phyloP scores from a whole-genome alignment of 371 early-diverging fungal genomes.

The Mucor ambiguus region DNA sequence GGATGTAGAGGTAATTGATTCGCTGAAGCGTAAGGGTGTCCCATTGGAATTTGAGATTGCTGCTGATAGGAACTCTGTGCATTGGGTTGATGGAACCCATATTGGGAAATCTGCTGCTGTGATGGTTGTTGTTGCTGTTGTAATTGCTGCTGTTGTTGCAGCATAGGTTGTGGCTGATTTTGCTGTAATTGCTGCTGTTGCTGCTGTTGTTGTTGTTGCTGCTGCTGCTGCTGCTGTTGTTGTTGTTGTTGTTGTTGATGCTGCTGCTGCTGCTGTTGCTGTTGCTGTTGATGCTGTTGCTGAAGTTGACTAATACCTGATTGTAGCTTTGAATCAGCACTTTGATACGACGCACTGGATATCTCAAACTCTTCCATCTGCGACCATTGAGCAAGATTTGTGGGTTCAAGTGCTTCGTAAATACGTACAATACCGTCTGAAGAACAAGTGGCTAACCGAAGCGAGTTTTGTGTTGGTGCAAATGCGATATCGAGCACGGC shows the following conservation, averaged over 20 bases:
- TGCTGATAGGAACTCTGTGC: slow-evolving; percentile 4
- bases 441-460: slow-evolving; percentile 81
- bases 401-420: slow-evolving; percentile 88
- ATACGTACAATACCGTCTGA: slow-evolving; percentile 89
- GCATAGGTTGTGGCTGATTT: neutral
- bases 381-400: slow-evolving; percentile 82
- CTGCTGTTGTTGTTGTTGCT: slow-evolving; percentile 8
- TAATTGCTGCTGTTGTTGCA: slow-evolving; percentile 7
- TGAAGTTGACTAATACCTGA: slow-evolving; percentile 11
- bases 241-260: slow-evolving; percentile 13
- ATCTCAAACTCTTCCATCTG: slow-evolving; percentile 73
- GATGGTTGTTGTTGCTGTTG: slow-evolving; percentile 11
- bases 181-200: neutral
- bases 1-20: neutral
- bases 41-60: neutral
- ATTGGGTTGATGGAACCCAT: slow-evolving; percentile 3
- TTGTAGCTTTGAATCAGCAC: neutral
- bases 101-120: neutral
- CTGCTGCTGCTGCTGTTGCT: slow-evolving; percentile 7
- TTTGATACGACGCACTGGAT: neutral
- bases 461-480: slow-evolving; percentile 78
- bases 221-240: slow-evolving; percentile 8
- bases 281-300: slow-evolving; percentile 11
- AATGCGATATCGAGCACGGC: slow-evolving; percentile 89
- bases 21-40: neutral